Conservation (phyloP, 257 asterid genomes). For the Primulina tabacum region DNA sequence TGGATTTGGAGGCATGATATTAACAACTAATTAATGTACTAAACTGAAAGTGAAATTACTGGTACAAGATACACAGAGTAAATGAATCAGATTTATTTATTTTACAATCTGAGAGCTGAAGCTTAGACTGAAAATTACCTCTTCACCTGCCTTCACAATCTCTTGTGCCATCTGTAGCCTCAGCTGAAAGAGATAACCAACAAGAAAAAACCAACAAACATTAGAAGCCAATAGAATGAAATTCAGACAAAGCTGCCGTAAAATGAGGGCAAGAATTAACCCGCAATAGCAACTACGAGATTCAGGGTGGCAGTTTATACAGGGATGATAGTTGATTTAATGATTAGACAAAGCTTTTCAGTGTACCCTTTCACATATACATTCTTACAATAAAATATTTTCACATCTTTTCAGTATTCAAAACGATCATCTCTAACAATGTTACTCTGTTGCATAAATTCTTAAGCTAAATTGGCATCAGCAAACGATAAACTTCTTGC, state of each 20-base stretch:
- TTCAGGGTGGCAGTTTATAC: no score
- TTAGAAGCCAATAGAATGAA: conserved; percentile 6
- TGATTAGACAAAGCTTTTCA: neutral
- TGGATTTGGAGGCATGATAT: conserved; percentile 10
- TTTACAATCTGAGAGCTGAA: conserved; percentile 7
- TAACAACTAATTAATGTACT: neutral
- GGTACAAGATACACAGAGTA: neutral
- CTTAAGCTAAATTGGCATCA: no score
- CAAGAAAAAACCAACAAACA: conserved; percentile 12
- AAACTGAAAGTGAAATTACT: conserved; percentile 2
- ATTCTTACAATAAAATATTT: no score
- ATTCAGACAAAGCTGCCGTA: neutral
- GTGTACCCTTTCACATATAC: no score
- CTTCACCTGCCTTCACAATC: conserved; percentile 40
- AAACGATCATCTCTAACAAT: no score
- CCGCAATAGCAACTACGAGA: neutral
- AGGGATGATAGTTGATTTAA: neutral
- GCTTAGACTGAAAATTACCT: conserved; percentile 37
- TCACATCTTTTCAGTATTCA: no score
- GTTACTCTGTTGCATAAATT: no score
- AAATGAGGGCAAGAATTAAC: neutral
- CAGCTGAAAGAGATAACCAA: conserved; percentile 5
- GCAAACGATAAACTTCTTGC: no score
- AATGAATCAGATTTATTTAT: conserved; percentile 14
- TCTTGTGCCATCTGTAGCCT: conserved; percentile 52